Evolutionary conservation across 2,329 filamentous ascomycete species (phyloP).

Genomic region (Elsinoe fawcettii): DNA sequence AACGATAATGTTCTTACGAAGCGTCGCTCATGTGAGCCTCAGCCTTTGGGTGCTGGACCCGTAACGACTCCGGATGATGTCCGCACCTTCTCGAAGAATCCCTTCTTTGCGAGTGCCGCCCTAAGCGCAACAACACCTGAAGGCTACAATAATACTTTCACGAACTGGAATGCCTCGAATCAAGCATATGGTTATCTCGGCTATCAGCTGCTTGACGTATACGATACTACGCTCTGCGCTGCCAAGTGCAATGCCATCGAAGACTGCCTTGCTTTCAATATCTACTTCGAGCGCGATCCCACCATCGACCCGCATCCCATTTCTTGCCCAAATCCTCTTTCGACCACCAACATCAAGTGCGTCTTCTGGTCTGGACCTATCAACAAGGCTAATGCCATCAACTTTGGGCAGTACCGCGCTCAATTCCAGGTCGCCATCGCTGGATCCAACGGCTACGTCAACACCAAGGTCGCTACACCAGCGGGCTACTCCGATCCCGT

Average conservation of each 20-base stretch:
- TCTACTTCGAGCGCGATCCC: constrained; percentile 20
- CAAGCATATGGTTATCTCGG: constrained; percentile 22
- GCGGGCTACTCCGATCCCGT: constrained; percentile 18
- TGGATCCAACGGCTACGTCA: constrained; percentile 28
- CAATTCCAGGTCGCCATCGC: constrained; percentile 29
- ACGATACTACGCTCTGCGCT: constrained; percentile 25
- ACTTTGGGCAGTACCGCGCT: constrained; percentile 20
- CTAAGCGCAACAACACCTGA: too few species aligned
- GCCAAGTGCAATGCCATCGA: constrained; percentile 19
- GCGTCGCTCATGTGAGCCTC: constrained; percentile 1
- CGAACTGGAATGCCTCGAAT: constrained; percentile 17
- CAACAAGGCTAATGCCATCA: constrained; percentile 17
- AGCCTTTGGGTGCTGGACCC: background rate
- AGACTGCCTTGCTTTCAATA: constrained; percentile 22
- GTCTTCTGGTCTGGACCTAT: constrained; percentile 20
- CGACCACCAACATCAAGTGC: constrained; percentile 20
- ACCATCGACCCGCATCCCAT: constrained; percentile 20
- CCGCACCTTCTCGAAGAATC: constrained; percentile 18
- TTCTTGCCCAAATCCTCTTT: constrained; percentile 16
- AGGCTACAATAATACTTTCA: too few species aligned
- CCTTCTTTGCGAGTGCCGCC: too few species aligned
- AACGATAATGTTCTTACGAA: background rate
- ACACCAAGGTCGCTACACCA: constrained; percentile 14
- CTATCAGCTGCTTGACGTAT: constrained; percentile 22
- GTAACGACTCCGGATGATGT: constrained; percentile 19